Evolutionary conservation across 75 land plant genomes (phyloP).

Genomic region (Pseudotsuga menziesii): DNA sequence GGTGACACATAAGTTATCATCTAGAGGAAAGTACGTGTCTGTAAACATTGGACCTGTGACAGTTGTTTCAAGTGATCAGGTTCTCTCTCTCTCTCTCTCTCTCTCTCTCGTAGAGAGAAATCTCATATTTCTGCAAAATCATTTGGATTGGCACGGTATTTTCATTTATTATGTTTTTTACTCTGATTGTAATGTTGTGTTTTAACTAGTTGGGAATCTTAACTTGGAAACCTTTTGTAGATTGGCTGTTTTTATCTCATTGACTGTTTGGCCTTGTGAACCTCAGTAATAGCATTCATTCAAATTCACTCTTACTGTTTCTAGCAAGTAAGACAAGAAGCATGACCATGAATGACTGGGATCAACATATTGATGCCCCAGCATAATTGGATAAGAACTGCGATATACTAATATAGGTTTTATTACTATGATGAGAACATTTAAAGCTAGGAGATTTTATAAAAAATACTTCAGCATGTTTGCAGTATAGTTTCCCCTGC

Average conservation of each 20-base stretch:
- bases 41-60: constrained; percentile 91
- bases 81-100: constrained; percentile 13
- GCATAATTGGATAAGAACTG: too few relatives aligned
- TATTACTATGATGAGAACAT: too few relatives aligned
- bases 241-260: neutral
- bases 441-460: too few relatives aligned
- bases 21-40: constrained; percentile 92
- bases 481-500: too few relatives aligned
- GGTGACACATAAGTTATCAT: constrained; percentile 75
- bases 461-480: too few relatives aligned
- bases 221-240: neutral
- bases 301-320: too few relatives aligned
- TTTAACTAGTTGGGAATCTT: neutral
- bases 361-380: too few relatives aligned
- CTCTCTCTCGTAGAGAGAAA: neutral
- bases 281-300: too few relatives aligned
- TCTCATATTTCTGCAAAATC: neutral
- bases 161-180: neutral
- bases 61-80: constrained; percentile 95
- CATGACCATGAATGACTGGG: too few relatives aligned
- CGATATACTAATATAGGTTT: neutral
- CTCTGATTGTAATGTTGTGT: neutral
- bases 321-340: too few relatives aligned
- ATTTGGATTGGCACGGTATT: neutral
- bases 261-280: neutral